A percentile compares a stretch with the other conserved stretches of the same genome.
Conservation (phyloP, 768 basidiomycete species). For the Roridomyces roridus region DNA sequence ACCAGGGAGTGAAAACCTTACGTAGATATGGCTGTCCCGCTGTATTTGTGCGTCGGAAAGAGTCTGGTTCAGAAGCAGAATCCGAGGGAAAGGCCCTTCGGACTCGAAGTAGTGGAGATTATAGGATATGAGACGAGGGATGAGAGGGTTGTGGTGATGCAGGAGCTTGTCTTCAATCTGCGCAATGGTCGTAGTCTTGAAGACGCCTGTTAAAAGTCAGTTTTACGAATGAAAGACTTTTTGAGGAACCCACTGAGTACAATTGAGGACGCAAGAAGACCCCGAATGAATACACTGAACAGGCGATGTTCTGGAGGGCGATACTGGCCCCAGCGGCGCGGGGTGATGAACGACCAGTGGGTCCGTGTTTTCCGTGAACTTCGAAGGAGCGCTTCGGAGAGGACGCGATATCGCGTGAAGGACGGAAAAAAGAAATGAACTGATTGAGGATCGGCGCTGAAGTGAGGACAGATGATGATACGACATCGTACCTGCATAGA, state of each 20-base stretch:
- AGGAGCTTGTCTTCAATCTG: not conserved
- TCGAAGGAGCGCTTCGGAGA: not conserved
- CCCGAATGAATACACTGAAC: not conserved
- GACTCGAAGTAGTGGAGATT: not conserved
- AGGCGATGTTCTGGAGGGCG: not conserved
- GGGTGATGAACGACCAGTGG: conserved; percentile 2
- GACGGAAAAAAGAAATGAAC: not conserved
- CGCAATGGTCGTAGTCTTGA: not conserved
- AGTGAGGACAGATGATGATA: too few species aligned
- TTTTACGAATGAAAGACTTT: not conserved
- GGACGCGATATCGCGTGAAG: not conserved
- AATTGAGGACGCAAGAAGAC: not conserved
- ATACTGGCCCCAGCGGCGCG: not conserved
- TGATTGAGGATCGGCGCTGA: not conserved
- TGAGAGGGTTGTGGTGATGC: not conserved
- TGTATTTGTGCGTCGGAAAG: not conserved
- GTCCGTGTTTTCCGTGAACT: not conserved
- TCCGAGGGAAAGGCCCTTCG: not conserved
- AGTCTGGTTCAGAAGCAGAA: not conserved
- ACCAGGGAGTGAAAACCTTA: not conserved
- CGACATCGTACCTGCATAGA: not conserved
- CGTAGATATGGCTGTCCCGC: not conserved
- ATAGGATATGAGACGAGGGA: not conserved
- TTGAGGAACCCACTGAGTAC: not conserved
- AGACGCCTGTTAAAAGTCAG: not conserved